These are phyloP conservation scores for Entonaema liquescens DNA, from an alignment of 495 filamentous ascomycete genomes.

Conservation along the genomic window DNA sequence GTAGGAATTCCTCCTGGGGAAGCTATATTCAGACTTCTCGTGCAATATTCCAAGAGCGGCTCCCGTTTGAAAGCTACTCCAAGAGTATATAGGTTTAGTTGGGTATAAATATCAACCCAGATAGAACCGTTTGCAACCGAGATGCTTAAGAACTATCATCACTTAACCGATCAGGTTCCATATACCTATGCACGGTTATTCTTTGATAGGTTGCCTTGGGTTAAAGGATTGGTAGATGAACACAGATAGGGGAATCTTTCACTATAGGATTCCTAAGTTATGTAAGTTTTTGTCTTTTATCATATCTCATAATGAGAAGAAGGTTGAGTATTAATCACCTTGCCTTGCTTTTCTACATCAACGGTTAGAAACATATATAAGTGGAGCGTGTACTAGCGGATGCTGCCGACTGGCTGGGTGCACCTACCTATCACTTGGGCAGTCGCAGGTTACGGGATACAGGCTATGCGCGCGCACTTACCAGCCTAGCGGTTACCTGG, in stretches of 20 bases:
- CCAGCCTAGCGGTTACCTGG: too few species aligned
- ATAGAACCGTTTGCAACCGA: neutral
- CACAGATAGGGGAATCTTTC: too few species aligned
- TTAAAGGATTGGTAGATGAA: neutral
- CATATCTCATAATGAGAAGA: neutral
- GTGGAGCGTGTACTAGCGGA: neutral
- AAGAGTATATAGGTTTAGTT: neutral
- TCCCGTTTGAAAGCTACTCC: neutral
- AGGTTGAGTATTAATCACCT: neutral
- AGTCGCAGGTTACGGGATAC: too few species aligned
- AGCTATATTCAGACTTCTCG: neutral
- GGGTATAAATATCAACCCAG: neutral
- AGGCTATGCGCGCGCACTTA: too few species aligned
- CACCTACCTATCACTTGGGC: too few species aligned
- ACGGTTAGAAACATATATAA: neutral
- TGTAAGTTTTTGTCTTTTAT: neutral
- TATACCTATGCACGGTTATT: neutral
- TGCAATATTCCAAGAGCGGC: too few species aligned
- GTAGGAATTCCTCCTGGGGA: neutral
- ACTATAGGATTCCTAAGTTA: too few species aligned
- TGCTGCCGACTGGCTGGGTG: neutral
- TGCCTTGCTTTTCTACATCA: neutral
- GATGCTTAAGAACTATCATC: neutral
- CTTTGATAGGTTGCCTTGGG: neutral
- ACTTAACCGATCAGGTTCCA: neutral